Percentiles rank a stretch among this genome's conserved stretches.
phyloP scores from a whole-genome alignment of 1,284 basidiomycete genomes.

The Ganoderma lingzhi region DNA sequence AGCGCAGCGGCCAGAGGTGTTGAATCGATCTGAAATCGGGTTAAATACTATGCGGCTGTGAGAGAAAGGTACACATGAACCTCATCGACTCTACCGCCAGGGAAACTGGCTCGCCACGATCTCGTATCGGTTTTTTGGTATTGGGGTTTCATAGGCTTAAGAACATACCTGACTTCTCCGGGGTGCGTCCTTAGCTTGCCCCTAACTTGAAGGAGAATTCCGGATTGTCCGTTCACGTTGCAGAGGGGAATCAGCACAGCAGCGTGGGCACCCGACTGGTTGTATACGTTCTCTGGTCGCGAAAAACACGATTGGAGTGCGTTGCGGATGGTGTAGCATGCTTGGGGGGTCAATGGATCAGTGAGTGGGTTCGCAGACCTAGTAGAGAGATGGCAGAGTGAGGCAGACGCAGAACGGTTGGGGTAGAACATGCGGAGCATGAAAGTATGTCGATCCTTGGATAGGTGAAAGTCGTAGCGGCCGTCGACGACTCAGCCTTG shows the following conservation, averaged over 20 bases:
- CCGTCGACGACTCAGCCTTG: not conserved
- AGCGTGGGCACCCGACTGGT: constrained; percentile 51
- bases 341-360: constrained; percentile 49
- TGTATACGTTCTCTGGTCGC: constrained; percentile 25
- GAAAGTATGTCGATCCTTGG: not conserved
- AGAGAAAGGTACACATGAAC: constrained; percentile 39
- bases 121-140: not conserved
- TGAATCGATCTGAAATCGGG: constrained; percentile 54
- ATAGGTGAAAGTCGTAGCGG: not conserved
- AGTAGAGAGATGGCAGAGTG: constrained; percentile 13
- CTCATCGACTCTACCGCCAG: constrained; percentile 77
- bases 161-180: constrained; percentile 79
- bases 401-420: constrained; percentile 25
- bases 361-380: constrained; percentile 42
- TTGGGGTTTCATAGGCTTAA: not conserved
- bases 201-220: constrained; percentile 76
- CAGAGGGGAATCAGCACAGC: constrained; percentile 80
- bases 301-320: constrained; percentile 43
- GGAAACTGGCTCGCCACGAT: constrained; percentile 61
- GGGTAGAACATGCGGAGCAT: constrained; percentile 40
- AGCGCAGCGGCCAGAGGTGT: constrained; percentile 66
- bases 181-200: constrained; percentile 76
- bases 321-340: constrained; percentile 49
- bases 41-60: not conserved
- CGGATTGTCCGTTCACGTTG: constrained; percentile 70